Conservation (phyloP, 352 stramenopile species). For the Pythium guiyangense region DNA sequence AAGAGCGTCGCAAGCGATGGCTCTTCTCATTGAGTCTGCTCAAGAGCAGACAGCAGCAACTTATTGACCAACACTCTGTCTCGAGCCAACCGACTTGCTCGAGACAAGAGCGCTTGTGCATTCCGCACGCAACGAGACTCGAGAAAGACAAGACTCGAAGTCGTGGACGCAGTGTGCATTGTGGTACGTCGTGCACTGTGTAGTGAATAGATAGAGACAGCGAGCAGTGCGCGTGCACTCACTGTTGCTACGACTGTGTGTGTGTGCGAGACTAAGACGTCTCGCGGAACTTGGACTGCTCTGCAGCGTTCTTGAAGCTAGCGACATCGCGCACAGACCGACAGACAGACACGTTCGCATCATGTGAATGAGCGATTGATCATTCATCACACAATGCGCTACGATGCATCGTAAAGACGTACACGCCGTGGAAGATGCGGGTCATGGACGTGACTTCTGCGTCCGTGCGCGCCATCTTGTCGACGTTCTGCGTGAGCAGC, state of each 20-base stretch:
- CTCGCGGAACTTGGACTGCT: conserved; percentile 30
- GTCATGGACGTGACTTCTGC: conserved; percentile 66
- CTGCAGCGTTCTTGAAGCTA: conserved; percentile 44
- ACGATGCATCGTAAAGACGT: conserved; percentile 10
- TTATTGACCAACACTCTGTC: no score
- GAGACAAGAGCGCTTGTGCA: background rate
- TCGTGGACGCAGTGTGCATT: no score
- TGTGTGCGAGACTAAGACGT: background rate
- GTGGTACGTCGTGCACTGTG: background rate
- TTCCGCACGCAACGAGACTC: no score
- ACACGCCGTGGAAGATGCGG: conserved; percentile 76
- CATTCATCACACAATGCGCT: no score
- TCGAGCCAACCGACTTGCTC: no score
- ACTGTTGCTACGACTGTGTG: no score
- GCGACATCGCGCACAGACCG: background rate
- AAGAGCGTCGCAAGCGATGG: background rate
- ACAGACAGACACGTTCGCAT: background rate
- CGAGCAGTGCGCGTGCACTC: background rate
- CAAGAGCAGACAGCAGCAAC: no score
- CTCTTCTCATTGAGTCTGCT: background rate
- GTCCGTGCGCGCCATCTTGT: conserved; percentile 72
- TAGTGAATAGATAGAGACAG: background rate
- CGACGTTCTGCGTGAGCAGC: conserved; percentile 64
- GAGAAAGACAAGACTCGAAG: no score
- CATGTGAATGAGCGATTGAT: no score